Evolutionary conservation across 352 stramenopile species (phyloP).

Genomic region (Pilasporangium apinafurcum): DNA sequence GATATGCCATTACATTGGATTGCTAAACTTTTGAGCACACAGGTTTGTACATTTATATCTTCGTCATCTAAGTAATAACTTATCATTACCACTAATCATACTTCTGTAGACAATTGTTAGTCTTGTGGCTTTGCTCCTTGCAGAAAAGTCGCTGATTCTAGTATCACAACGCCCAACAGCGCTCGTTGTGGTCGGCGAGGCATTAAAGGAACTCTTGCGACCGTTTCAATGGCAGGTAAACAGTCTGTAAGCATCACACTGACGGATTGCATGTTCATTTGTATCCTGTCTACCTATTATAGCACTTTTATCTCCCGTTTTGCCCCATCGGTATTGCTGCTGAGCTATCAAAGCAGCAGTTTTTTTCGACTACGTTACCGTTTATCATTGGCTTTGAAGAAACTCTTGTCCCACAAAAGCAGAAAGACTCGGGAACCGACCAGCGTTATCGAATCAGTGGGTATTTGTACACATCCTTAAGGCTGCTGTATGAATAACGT

Average conservation of each 20-base stretch:
- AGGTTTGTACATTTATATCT: slow-evolving; percentile 17
- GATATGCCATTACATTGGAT: slow-evolving; percentile 24
- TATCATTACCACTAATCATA: neutral
- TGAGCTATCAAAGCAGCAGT: slow-evolving; percentile 18
- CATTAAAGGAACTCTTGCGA: slow-evolving; percentile 26
- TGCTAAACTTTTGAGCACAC: slow-evolving; percentile 50
- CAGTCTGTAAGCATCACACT: neutral
- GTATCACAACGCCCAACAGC: slow-evolving; percentile 38
- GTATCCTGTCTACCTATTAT: neutral
- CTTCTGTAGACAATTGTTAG: slow-evolving; percentile 33
- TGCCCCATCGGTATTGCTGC: slow-evolving; percentile 31
- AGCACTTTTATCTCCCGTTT: slow-evolving; percentile 54
- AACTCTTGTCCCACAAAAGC: slow-evolving; percentile 35
- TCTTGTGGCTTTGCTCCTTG: slow-evolving; percentile 34
- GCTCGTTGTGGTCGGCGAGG: slow-evolving; percentile 29
- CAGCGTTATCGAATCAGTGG: slow-evolving; percentile 59
- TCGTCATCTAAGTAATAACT: neutral
- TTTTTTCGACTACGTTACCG: slow-evolving; percentile 25
- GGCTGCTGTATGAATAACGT: neutral
- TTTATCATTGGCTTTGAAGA: slow-evolving; percentile 56
- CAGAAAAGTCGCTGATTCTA: slow-evolving; percentile 47
- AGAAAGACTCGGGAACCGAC: slow-evolving; percentile 28
- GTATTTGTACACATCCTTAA: slow-evolving; percentile 5
- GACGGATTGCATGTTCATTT: neutral
- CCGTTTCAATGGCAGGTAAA: slow-evolving; percentile 57